Percentiles rank a stretch among this genome's conserved stretches.
These are phyloP conservation scores for Podaxis sp. DNA, from an alignment of 768 basidiomycete genomes.

Conservation along the genomic window DNA sequence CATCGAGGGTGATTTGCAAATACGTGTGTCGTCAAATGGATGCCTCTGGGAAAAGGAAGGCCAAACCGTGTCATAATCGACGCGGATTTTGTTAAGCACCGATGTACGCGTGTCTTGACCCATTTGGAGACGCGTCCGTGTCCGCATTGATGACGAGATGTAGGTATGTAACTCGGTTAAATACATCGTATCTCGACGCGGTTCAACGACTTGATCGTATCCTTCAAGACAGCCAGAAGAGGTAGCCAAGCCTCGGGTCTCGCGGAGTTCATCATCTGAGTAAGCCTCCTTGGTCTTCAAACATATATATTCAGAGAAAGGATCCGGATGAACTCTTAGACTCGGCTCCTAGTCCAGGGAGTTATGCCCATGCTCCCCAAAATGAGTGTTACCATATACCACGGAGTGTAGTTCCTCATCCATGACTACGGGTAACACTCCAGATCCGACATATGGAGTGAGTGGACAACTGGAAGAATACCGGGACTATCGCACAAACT, in stretches of 20 bases:
- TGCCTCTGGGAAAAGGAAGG: background rate
- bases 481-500: too few species aligned
- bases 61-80: background rate
- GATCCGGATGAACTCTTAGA: too few species aligned
- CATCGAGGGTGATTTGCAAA: background rate
- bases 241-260: background rate
- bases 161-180: background rate
- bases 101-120: background rate
- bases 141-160: background rate
- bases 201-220: background rate
- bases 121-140: background rate
- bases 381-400: too few species aligned
- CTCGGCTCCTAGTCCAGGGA: too few species aligned
- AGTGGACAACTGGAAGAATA: too few species aligned
- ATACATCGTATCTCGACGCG: background rate
- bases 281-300: too few species aligned
- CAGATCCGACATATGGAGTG: too few species aligned
- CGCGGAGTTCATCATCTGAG: too few species aligned
- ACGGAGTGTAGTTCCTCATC: too few species aligned
- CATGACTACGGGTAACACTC: too few species aligned
- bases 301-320: too few species aligned
- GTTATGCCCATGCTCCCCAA: too few species aligned
- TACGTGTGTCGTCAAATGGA: background rate
- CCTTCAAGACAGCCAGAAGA: background rate
- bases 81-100: slow-evolving; percentile 5